Conservation (phyloP, 495 filamentous ascomycete species). For the Penicillium crystallinum region DNA sequence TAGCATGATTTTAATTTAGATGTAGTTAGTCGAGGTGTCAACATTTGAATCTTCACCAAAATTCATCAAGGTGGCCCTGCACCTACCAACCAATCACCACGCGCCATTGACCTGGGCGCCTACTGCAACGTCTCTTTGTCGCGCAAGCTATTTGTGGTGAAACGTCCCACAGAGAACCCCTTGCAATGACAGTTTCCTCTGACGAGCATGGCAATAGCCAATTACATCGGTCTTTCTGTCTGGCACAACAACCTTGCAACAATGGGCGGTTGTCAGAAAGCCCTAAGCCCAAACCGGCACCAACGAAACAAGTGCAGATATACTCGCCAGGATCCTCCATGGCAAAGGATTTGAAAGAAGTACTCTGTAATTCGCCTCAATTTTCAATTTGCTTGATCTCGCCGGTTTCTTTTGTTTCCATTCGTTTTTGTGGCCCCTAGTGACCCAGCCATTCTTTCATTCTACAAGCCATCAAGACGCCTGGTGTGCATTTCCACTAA, state of each 20-base stretch:
- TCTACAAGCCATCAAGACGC: constrained; percentile 2
- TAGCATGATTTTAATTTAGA: not conserved
- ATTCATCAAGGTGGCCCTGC: not conserved
- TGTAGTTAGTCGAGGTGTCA: not conserved
- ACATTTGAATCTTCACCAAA: not conserved
- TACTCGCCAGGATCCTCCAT: not conserved
- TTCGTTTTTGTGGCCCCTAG: not conserved
- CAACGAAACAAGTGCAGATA: not conserved
- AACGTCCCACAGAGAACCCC: constrained; percentile 16
- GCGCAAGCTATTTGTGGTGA: constrained; percentile 12
- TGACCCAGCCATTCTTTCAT: constrained; percentile 13
- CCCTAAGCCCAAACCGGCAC: not conserved
- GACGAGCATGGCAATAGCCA: not conserved
- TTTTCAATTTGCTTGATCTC: constrained; percentile 1
- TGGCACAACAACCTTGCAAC: not conserved
- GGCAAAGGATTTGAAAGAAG: not conserved
- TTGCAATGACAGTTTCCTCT: constrained; percentile 6
- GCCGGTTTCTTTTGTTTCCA: constrained; percentile 13
- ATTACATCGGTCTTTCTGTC: not conserved
- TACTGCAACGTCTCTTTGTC: constrained; percentile 23
- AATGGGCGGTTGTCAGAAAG: constrained; percentile 4
- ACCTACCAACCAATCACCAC: constrained; percentile 14
- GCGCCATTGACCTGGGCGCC: constrained; percentile 9
- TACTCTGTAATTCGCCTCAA: too few species aligned
- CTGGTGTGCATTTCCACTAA: not conserved